Evolutionary conservation across 2,329 filamentous ascomycete genomes (phyloP).

Genomic region (Aureobasidium lini): DNA sequence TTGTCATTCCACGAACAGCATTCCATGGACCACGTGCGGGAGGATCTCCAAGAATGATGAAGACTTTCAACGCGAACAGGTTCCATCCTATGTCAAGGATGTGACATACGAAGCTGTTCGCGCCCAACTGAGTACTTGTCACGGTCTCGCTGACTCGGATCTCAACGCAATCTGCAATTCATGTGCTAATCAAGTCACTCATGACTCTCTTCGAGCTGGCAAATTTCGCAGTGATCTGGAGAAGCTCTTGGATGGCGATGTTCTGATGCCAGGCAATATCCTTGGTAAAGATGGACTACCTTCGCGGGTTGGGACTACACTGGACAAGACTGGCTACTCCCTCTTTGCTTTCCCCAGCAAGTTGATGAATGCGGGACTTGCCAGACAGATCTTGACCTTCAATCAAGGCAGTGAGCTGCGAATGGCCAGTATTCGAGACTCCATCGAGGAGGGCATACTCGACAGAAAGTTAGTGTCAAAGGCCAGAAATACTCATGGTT

Average conservation of each 20-base stretch:
- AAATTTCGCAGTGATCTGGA: slow-evolving; percentile 55
- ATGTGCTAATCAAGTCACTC: slow-evolving; percentile 47
- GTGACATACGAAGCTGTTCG: not conserved
- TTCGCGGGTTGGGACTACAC: slow-evolving; percentile 23
- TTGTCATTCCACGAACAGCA: slow-evolving; percentile 38
- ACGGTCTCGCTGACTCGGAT: slow-evolving; percentile 54
- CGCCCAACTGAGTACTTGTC: slow-evolving; percentile 30
- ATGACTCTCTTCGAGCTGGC: slow-evolving; percentile 52
- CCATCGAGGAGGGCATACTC: slow-evolving; percentile 43
- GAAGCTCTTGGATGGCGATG: slow-evolving; percentile 37
- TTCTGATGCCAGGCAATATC: slow-evolving; percentile 62
- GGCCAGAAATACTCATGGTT: slow-evolving; percentile 22
- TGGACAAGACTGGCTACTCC: slow-evolving; percentile 13
- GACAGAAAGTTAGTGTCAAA: slow-evolving; percentile 32
- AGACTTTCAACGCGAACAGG: not conserved
- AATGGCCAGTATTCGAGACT: slow-evolving; percentile 45
- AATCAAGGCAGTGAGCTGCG: slow-evolving; percentile 20
- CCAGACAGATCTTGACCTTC: slow-evolving; percentile 29
- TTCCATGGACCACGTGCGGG: slow-evolving; percentile 52
- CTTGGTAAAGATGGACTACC: slow-evolving; percentile 46
- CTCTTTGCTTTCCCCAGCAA: slow-evolving; percentile 17
- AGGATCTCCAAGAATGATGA: not conserved
- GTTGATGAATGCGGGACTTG: slow-evolving; percentile 41
- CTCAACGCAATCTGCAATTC: slow-evolving; percentile 44
- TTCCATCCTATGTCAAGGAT: not conserved